Percentiles rank a stretch among this genome's conserved stretches.
phyloP scores from a whole-genome alignment of 2,329 filamentous ascomycete species.

The Trichocomaceae sp. region DNA sequence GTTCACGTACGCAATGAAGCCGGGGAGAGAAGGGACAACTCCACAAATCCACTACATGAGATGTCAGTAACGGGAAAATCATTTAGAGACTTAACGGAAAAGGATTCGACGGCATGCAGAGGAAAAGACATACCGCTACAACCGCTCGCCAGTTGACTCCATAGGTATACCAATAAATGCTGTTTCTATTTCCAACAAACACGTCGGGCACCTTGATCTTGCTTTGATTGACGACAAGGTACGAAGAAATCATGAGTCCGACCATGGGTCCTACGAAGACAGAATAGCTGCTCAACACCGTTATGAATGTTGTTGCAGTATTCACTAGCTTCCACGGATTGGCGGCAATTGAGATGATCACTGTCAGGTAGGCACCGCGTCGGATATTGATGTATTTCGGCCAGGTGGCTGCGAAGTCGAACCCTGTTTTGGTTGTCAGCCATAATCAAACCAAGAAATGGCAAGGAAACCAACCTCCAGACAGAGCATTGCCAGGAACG shows the following conservation, averaged over 20 bases:
- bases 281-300: slow-evolving; percentile 24
- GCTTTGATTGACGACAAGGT: slow-evolving; percentile 35
- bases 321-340: slow-evolving; percentile 23
- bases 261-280: slow-evolving; percentile 45
- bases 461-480: slow-evolving; percentile 13
- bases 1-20: slow-evolving; percentile 39
- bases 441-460: background rate
- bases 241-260: slow-evolving; percentile 43
- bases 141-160: slow-evolving; percentile 22
- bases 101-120: background rate
- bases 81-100: too few species aligned
- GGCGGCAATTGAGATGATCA: slow-evolving; percentile 24
- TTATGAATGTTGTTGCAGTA: slow-evolving; percentile 20
- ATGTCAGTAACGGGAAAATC: slow-evolving; percentile 26
- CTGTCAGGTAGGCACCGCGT: slow-evolving; percentile 46
- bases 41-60: slow-evolving; percentile 36
- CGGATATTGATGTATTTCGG: slow-evolving; percentile 52
- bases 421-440: slow-evolving; percentile 31
- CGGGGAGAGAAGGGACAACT: slow-evolving; percentile 37
- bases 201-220: slow-evolving; percentile 39
- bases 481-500: slow-evolving; percentile 22
- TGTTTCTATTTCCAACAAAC: slow-evolving; percentile 31
- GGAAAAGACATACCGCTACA: slow-evolving; percentile 22
- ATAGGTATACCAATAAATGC: slow-evolving; percentile 22
- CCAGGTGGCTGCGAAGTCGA: slow-evolving; percentile 50